Evolutionary conservation across 108 stramenopile genomes (phyloP).

Genomic region (Nitzschia putrida): DNA sequence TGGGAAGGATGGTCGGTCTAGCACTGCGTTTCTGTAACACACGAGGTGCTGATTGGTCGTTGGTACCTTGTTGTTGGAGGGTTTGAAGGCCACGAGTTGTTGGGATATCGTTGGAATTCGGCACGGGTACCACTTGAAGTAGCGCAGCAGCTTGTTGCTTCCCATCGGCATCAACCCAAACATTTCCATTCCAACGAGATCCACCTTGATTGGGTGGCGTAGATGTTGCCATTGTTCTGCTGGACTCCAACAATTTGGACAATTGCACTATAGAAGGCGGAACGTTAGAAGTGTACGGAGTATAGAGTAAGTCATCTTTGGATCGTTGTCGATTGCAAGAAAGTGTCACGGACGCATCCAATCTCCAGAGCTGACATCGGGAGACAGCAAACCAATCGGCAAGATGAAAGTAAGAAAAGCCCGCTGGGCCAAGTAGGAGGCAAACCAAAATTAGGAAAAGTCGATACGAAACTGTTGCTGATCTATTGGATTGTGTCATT

Average conservation of each 20-base stretch:
- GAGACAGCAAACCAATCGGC: background rate
- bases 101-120: constrained; percentile 18
- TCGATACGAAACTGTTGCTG: too few species aligned
- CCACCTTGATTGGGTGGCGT: background rate
- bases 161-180: background rate
- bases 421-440: background rate
- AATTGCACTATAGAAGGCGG: background rate
- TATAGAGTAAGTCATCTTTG: background rate
- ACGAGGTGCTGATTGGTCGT: too few species aligned
- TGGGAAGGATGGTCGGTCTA: background rate
- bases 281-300: background rate
- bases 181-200: background rate
- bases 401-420: background rate
- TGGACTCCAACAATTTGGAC: background rate
- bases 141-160: background rate
- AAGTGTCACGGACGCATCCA: background rate
- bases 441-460: too few species aligned
- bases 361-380: background rate
- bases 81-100: background rate
- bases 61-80: too few species aligned
- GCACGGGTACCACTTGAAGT: background rate
- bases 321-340: background rate
- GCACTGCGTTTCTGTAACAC: background rate
- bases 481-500: too few species aligned
- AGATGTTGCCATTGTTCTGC: background rate